These are phyloP conservation scores for Taphrina sp. DNA, from an alignment of 1,139 yeast species.

Conservation along the genomic window DNA sequence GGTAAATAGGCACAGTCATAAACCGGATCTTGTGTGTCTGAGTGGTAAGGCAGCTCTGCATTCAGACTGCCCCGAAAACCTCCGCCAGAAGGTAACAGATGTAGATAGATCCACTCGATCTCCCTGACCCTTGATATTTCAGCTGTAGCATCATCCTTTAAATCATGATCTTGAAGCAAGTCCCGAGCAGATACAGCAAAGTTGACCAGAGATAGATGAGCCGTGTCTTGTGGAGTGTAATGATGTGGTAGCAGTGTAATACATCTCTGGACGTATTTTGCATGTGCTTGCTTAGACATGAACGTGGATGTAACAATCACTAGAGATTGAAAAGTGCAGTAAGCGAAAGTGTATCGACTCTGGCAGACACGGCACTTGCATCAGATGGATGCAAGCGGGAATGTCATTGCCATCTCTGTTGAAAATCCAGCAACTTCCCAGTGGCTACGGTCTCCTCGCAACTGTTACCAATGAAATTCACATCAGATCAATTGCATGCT, in stretches of 20 bases:
- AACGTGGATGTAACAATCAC: no score
- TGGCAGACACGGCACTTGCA: no score
- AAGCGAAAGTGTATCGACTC: no score
- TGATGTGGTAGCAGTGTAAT: slow-evolving; percentile 44
- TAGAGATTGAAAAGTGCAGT: no score
- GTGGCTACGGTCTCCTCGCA: no score
- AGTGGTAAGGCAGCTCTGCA: slow-evolving; percentile 29
- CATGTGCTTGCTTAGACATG: slow-evolving; percentile 35
- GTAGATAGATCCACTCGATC: slow-evolving; percentile 53
- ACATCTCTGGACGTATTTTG: slow-evolving; percentile 43
- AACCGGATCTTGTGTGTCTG: slow-evolving; percentile 38
- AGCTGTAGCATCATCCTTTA: slow-evolving; percentile 42
- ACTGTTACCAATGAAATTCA: no score
- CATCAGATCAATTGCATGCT: no score
- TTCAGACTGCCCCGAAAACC: slow-evolving; percentile 54
- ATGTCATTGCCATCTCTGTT: no score
- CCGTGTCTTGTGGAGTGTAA: slow-evolving; percentile 53
- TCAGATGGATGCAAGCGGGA: no score
- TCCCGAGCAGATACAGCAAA: slow-evolving; percentile 66
- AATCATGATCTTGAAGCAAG: slow-evolving; percentile 44
- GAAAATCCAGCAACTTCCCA: no score
- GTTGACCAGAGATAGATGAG: slow-evolving; percentile 61
- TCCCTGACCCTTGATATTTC: slow-evolving; percentile 45
- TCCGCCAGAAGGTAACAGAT: slow-evolving; percentile 48
- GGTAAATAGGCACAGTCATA: slow-evolving; percentile 63